Conservation (phyloP, 495 filamentous ascomycete genomes). For the Apodospora peruviana region DNA sequence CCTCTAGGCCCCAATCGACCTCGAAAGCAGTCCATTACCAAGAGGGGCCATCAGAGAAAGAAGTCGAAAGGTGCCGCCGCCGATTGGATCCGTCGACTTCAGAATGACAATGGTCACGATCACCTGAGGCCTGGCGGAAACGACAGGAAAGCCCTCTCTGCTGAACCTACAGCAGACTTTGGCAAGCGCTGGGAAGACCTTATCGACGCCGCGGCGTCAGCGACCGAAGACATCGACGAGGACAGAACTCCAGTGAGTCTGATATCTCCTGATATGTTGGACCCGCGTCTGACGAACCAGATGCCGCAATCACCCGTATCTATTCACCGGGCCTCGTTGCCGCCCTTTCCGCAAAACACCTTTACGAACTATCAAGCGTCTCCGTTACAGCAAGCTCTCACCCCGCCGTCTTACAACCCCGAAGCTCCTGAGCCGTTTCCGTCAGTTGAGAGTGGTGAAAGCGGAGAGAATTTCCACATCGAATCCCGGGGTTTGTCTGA, state of each 20-base stretch:
- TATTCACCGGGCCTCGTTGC: constrained; percentile 70
- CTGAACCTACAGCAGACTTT: constrained; percentile 71
- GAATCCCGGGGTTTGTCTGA: constrained; percentile 46
- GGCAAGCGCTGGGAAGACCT: constrained; percentile 92
- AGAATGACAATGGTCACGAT: constrained; percentile 35
- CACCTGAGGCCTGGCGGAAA: constrained; percentile 61
- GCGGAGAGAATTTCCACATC: constrained; percentile 62
- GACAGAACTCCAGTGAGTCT: constrained; percentile 72
- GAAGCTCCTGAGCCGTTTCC: constrained; percentile 72
- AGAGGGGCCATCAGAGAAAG: constrained; percentile 70
- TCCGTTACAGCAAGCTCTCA: constrained; percentile 78
- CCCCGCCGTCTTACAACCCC: constrained; percentile 65
- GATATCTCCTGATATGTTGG: constrained; percentile 24
- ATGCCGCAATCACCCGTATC: constrained; percentile 63
- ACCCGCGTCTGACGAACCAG: constrained; percentile 44
- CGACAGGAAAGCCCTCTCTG: constrained; percentile 76
- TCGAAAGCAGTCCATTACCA: constrained; percentile 78
- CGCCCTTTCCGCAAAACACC: constrained; percentile 57
- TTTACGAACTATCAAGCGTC: constrained; percentile 78
- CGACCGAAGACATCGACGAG: constrained; percentile 85
- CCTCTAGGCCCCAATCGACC: constrained; percentile 56
- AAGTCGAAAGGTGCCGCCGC: constrained; percentile 57
- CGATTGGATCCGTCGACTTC: constrained; percentile 46
- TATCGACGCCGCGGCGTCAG: constrained; percentile 79
- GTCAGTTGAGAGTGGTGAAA: constrained; percentile 66